Evolutionary conservation across 768 basidiomycete species (phyloP), one percentile per base, ranked within the genome.

Genomic region (Lactifluus subvellereus): DNA sequence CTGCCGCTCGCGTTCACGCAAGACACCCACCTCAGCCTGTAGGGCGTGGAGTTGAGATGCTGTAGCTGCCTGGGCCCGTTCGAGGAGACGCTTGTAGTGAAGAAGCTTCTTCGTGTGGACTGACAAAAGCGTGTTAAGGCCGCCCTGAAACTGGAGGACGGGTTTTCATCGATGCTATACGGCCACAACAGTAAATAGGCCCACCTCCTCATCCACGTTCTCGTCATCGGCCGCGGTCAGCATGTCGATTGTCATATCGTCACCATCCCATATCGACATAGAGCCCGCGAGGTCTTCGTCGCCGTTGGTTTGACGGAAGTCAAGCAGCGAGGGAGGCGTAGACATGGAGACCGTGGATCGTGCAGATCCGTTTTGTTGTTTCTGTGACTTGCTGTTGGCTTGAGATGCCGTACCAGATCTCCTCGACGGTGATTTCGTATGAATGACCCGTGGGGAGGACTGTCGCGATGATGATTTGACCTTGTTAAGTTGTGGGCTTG

Each of bases 21-120:
- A 76, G 32, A 89, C 77, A 13, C 84, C 78, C 3, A 91, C 77
- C 70, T 94, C 89, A 2, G 90, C 91, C 73, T 93, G 91, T 1
- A 94, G 76, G 0, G 92, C 91, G 69, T 94, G 91, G 2, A 93
- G 77, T 69, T 94, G 92, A 1, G 90, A 86, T 0, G 91, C 89
- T 1, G 87, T 80, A 9, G 85, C 84, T 2, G 87, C 84, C 68
- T 94, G 92, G 0, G 89, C 81, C 45, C 87, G 86, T 67, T 94
- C 91, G 13, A 94, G 80, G 1, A 94, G 79, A 1, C 91, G 82
- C 70, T 87, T 92, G 74, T 89, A 88, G 61, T 86, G 83, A 16
- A 84, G 79, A 14, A 91, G 80, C 67, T 88, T 89, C 43, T 72
- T 72, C 35, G 75, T 72, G 66, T 84, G 82, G 22, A 81, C 68